phyloP scores from a whole-genome alignment of 345 rosid species.

The Hypericum perforatum region DNA sequence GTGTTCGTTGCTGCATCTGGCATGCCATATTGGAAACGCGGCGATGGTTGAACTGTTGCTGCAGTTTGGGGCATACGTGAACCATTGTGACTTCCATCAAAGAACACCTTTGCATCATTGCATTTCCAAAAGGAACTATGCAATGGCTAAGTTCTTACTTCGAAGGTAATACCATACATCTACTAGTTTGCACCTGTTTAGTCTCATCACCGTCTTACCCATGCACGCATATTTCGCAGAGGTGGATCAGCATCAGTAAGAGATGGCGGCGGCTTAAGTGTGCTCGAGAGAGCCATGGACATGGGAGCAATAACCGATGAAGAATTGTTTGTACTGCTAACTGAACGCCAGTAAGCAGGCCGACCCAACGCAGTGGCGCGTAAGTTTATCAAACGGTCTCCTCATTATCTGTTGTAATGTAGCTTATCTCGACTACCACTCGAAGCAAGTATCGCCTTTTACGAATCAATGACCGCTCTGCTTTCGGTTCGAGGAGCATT shows the following conservation, averaged over 20 bases:
- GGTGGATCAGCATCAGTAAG: constrained; percentile 63
- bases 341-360: constrained; percentile 31
- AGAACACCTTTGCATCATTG: constrained; percentile 84
- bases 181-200: not conserved
- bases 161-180: constrained; percentile 39
- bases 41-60: constrained; percentile 69
- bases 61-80: constrained; percentile 69
- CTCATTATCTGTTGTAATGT: no score
- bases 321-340: constrained; percentile 63
- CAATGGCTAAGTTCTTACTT: constrained; percentile 62
- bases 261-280: constrained; percentile 66
- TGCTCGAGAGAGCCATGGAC: constrained; percentile 86
- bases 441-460: no score
- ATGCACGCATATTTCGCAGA: constrained; percentile 34
- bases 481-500: no score
- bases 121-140: constrained; percentile 42
- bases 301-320: constrained; percentile 88
- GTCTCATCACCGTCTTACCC: not conserved
- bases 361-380: no score
- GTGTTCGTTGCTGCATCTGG: constrained; percentile 71
- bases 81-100: constrained; percentile 59
- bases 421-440: no score
- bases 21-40: constrained; percentile 45
- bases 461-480: no score
- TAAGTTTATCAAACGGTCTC: no score